phyloP scores from a whole-genome alignment of 2,329 filamentous ascomycete genomes.

The Alternaria hordeiaustralica region DNA sequence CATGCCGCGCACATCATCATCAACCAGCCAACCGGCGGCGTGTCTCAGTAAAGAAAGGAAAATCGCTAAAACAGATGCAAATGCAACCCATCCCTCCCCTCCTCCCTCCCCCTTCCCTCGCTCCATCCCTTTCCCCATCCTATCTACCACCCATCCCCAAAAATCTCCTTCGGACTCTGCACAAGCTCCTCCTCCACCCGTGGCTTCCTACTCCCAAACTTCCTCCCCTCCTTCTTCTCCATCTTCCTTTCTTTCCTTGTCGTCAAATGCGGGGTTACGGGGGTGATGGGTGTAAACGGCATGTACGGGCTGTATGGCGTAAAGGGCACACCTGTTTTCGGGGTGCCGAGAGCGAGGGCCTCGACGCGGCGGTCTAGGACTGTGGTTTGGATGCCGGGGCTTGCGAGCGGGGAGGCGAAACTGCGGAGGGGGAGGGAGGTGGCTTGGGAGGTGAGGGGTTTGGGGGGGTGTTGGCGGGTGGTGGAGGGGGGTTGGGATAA shows the following conservation, averaged over 20 bases:
- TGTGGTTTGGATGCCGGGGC: slow-evolving; percentile 52
- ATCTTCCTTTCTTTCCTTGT: slow-evolving; percentile 74
- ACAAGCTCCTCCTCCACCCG: slow-evolving; percentile 49
- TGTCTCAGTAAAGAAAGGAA: neutral
- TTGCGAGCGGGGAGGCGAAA: slow-evolving; percentile 34
- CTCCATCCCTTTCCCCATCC: neutral
- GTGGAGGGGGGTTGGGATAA: slow-evolving; percentile 13
- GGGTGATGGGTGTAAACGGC: slow-evolving; percentile 76
- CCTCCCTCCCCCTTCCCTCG: neutral
- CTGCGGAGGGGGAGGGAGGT: slow-evolving; percentile 46
- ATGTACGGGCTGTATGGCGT: slow-evolving; percentile 83
- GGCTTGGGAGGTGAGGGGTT: slow-evolving; percentile 13
- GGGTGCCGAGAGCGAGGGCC: slow-evolving; percentile 51
- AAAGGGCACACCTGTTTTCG: slow-evolving; percentile 64
- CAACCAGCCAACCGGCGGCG: slow-evolving; percentile 2
- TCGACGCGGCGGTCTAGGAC: slow-evolving; percentile 49
- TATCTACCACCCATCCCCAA: slow-evolving; percentile 43
- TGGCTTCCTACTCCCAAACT: slow-evolving; percentile 58
- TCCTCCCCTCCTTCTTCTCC: slow-evolving; percentile 65
- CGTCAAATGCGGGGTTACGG: slow-evolving; percentile 77
- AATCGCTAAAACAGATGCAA: neutral
- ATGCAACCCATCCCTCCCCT: neutral
- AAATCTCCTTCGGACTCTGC: slow-evolving; percentile 47
- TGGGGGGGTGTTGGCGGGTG: neutral
- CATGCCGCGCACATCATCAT: neutral